phyloP scores from a whole-genome alignment of 1,139 yeast genomes.

The Zygosaccharomyces pseudobailii region DNA sequence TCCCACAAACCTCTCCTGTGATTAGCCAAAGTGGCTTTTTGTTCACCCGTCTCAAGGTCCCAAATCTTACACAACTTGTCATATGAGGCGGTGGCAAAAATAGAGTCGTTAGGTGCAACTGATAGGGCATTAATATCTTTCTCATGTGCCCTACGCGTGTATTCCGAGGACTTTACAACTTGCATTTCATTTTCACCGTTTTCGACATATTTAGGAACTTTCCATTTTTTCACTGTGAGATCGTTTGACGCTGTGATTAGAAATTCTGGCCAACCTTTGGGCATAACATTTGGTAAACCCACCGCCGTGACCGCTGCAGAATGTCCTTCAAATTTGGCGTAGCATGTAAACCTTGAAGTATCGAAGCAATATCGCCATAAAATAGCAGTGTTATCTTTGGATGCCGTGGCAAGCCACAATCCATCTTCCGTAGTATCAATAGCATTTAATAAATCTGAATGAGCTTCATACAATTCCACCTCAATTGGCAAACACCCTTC shows the following conservation, averaged over 20 bases:
- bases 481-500: constrained; percentile 46
- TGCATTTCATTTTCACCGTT: constrained; percentile 29
- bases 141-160: constrained; percentile 94
- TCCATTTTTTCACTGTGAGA: constrained; percentile 88
- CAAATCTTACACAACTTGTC: constrained; percentile 89
- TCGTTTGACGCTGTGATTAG: constrained; percentile 84
- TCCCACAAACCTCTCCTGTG: constrained; percentile 97
- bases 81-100: constrained; percentile 92
- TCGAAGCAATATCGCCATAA: constrained; percentile 63
- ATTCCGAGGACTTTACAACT: constrained; percentile 52
- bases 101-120: constrained; percentile 80
- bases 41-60: constrained; percentile 79
- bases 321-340: constrained; percentile 75
- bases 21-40: constrained; percentile 76
- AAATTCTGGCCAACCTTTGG: constrained; percentile 56
- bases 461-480: constrained; percentile 68
- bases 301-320: constrained; percentile 83
- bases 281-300: constrained; percentile 59
- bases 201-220: constrained; percentile 45
- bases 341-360: constrained; percentile 43
- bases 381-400: constrained; percentile 84
- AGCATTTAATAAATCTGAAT: constrained; percentile 76
- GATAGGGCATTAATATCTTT: constrained; percentile 90
- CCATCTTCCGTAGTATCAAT: constrained; percentile 79
- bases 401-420: constrained; percentile 82